Percentiles rank a stretch among this genome's conserved stretches.
phyloP scores from a whole-genome alignment of 2,329 filamentous ascomycete species.

The Colletotrichum lini region DNA sequence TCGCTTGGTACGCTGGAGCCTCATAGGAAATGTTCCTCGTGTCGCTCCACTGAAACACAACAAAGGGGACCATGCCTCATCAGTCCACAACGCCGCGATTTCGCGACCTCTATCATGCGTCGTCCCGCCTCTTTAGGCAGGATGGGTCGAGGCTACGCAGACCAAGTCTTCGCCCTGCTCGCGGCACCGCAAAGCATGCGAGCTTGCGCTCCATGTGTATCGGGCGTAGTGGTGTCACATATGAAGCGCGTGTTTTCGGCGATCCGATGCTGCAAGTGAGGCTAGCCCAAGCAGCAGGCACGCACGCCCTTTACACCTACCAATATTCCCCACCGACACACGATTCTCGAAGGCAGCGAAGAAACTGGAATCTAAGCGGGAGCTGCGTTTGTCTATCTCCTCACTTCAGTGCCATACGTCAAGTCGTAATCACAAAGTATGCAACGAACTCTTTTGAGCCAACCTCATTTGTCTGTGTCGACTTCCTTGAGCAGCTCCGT shows the following conservation, averaged over 20 bases:
- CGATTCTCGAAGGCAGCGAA: neutral
- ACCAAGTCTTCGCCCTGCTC: neutral
- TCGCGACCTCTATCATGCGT: constrained; percentile 36
- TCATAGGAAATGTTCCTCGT: constrained; percentile 7
- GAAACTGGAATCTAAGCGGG: neutral
- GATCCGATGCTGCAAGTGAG: constrained; percentile 15
- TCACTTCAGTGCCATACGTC: neutral
- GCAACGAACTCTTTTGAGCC: neutral
- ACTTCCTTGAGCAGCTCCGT: constrained; percentile 71
- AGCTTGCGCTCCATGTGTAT: constrained; percentile 15
- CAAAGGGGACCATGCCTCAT: constrained; percentile 1
- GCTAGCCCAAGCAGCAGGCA: constrained; percentile 15
- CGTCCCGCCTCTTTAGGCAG: constrained; percentile 16
- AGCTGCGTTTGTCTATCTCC: neutral
- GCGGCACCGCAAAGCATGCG: constrained; percentile 16
- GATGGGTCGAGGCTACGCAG: neutral
- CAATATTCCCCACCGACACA: neutral
- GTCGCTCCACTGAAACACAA: constrained; percentile 12
- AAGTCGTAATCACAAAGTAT: neutral
- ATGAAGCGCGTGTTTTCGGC: neutral
- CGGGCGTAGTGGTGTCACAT: neutral
- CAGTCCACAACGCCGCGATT: constrained; percentile 7
- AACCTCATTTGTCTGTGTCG: constrained; percentile 43
- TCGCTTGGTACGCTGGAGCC: constrained; percentile 22
- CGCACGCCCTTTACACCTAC: neutral